These are phyloP conservation scores for Solanum sejunctum DNA, from an alignment of 257 asterid species.

Conservation along the genomic window DNA sequence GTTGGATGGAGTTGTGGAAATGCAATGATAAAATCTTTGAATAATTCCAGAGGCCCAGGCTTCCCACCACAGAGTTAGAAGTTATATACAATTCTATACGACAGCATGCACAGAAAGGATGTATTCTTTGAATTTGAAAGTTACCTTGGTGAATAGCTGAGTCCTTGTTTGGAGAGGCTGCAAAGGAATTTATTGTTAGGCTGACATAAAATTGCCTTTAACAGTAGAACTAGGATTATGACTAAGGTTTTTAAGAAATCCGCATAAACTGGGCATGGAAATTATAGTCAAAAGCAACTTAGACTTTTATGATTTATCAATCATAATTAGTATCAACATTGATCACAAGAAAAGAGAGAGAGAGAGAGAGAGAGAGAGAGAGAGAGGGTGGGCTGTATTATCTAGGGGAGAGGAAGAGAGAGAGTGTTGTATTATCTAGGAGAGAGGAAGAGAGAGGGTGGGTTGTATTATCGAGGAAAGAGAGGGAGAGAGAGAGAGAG, in stretches of 20 bases:
- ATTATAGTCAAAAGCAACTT: neutral
- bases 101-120: neutral
- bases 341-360: neutral
- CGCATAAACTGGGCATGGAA: neutral
- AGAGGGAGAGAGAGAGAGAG: neutral
- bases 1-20: neutral
- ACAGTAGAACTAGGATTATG: neutral
- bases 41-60: neutral
- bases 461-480: neutral
- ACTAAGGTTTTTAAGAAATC: neutral
- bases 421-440: no score
- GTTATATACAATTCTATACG: neutral
- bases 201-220: neutral
- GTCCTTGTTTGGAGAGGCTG: slow-evolving; percentile 85
- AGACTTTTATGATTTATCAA: neutral
- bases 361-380: no score
- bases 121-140: neutral
- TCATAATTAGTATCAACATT: neutral
- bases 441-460: neutral
- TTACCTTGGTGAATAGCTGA: slow-evolving; percentile 78
- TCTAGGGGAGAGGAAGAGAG: no score
- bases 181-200: slow-evolving; percentile 10
- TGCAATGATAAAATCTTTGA: neutral
- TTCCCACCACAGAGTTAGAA: neutral
- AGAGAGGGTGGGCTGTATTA: no score